Percentiles rank a stretch among this genome's conserved stretches.
phyloP scores from a whole-genome alignment of 306 rosid species.

The Ormosia semicastrata region DNA sequence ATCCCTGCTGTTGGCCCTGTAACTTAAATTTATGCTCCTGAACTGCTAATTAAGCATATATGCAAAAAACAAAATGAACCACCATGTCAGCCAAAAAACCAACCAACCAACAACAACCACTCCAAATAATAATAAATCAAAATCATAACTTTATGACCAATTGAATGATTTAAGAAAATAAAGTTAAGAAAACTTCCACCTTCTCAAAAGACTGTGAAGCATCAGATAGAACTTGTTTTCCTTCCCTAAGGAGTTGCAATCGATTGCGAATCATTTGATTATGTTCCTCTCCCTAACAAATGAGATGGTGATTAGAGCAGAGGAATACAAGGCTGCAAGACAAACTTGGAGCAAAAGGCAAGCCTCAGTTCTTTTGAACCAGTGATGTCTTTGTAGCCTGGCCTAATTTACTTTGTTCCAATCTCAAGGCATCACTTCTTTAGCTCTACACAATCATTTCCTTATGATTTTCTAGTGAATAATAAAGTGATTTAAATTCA shows the following conservation, averaged over 20 bases:
- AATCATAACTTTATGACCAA: not conserved
- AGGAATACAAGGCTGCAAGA: not conserved
- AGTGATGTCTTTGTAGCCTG: not conserved
- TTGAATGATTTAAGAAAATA: not conserved
- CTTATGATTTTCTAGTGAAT: not conserved
- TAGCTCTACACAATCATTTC: not conserved
- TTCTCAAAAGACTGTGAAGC: slow-evolving; percentile 36
- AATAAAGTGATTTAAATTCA: not conserved
- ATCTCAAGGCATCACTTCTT: not conserved
- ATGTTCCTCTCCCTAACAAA: slow-evolving; percentile 58
- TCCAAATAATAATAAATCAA: not conserved
- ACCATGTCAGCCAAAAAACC: not conserved
- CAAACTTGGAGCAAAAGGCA: not conserved
- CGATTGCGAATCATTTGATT: slow-evolving; percentile 41
- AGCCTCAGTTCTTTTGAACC: not conserved
- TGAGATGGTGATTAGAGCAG: not conserved
- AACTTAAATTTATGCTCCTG: slow-evolving; percentile 44
- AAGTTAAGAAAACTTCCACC: slow-evolving; percentile 25
- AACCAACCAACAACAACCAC: too few relatives aligned
- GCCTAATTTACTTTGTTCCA: not conserved
- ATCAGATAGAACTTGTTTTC: slow-evolving; percentile 27
- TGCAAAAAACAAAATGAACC: not conserved
- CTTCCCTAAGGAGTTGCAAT: slow-evolving; percentile 50
- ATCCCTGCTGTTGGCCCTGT: slow-evolving; percentile 28
- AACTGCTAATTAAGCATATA: slow-evolving; percentile 35